Evolutionary conservation across 129 eudicot species (phyloP), one percentile per base, ranked within the genome.

Genomic region (Flaveria trinervia): DNA sequence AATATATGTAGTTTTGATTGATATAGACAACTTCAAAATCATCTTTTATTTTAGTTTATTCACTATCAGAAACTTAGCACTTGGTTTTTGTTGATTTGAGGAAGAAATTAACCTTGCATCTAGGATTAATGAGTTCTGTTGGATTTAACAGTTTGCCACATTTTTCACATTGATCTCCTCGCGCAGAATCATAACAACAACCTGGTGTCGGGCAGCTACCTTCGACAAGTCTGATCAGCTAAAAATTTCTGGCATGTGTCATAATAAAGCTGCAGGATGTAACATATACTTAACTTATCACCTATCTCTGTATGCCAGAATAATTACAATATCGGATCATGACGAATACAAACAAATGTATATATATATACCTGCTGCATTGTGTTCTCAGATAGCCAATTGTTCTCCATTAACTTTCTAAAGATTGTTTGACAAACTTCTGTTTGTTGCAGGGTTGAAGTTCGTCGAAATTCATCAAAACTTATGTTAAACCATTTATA

Each of bases 151-250:
- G 91, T 81, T 88, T 88, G 44, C 91, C 85, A 49, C 97, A 92
- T 67, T 89, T 87, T 62, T 92, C 97, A 68, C 97, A 92, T 71
- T 92, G 93, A 82, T 92, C 97, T 33, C 97, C 97, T 74, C 97
- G 87, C n/a, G 97, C 97, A 82, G 97, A 86, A 73, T 87, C 91
- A 85, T 92, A 92, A 74, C 82, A 60, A 73, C 97, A 89, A 71
- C 89, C 90, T 69, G 77, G 87, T 74, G 90, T 84, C 6, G 97
- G 97, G 68, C 97, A 92, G 73, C 54, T 64, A 59, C 97, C 97
- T 83, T 92, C 97, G 59, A 89, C 97, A 49, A 87, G 88, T 13
- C 96, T n/a, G 81, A 70, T 92, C 97, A 43, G 96, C 97, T 77
- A 92, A 79, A 75, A 92, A 92, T 80, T 79, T 84, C 77, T 74